phyloP scores from a whole-genome alignment of 345 rosid species.

The Hypericum androsaemum region DNA sequence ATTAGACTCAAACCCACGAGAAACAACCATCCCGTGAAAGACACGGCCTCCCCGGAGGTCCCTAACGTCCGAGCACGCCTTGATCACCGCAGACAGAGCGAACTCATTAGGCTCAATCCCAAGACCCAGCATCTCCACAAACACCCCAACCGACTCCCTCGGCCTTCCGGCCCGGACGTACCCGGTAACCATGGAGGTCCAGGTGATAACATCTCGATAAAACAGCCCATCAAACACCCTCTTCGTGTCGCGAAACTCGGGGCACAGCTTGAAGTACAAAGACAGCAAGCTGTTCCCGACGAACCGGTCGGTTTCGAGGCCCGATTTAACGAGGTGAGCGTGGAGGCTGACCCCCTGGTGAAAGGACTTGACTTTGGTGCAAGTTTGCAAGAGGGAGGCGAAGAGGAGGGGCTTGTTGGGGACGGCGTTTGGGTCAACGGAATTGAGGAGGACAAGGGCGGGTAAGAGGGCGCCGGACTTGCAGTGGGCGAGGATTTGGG shows the following conservation, averaged over 20 bases:
- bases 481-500: slow-evolving; percentile 41
- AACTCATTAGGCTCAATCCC: slow-evolving; percentile 68
- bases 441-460: slow-evolving; percentile 51
- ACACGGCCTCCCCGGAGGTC: slow-evolving; percentile 42
- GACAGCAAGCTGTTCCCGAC: slow-evolving; percentile 82
- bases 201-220: slow-evolving; percentile 61
- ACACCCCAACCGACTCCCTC: slow-evolving; percentile 43
- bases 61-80: slow-evolving; percentile 65
- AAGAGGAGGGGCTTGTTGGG: slow-evolving; percentile 43
- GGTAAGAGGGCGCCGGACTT: slow-evolving; percentile 38
- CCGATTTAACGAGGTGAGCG: slow-evolving; percentile 61
- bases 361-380: slow-evolving; percentile 42
- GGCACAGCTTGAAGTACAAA: slow-evolving; percentile 57
- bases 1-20: slow-evolving; percentile 49
- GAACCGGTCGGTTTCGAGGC: slow-evolving; percentile 59
- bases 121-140: slow-evolving; percentile 49
- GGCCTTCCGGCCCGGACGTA: slow-evolving; percentile 42
- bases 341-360: slow-evolving; percentile 67
- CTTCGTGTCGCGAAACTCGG: slow-evolving; percentile 46
- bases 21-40: slow-evolving; percentile 58
- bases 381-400: slow-evolving; percentile 68
- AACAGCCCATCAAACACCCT: slow-evolving; percentile 53
- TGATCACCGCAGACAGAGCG: slow-evolving; percentile 60
- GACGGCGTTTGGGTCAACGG: slow-evolving; percentile 19
- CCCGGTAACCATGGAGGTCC: slow-evolving; percentile 82